Conservation (phyloP, 1,139 yeast genomes). For the Sugiyamaella novakii region DNA sequence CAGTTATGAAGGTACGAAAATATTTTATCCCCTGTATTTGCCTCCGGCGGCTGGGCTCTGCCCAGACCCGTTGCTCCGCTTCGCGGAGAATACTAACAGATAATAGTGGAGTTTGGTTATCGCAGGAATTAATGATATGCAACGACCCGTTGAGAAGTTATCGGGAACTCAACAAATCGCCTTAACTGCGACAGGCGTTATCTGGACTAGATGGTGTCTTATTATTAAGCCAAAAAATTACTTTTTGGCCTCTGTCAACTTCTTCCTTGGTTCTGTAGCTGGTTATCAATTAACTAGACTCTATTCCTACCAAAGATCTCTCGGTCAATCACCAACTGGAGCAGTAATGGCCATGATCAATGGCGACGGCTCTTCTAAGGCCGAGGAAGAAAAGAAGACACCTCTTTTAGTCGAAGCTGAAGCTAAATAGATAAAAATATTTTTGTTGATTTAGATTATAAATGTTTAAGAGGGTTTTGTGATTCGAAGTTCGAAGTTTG, state of each 20-base stretch:
- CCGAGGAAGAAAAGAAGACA: conserved; percentile 5
- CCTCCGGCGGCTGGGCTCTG: not conserved
- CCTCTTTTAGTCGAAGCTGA: conserved; percentile 7
- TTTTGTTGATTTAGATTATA: not conserved
- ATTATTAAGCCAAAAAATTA: conserved; percentile 88
- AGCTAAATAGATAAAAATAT: conserved; percentile 8
- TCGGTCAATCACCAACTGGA: conserved; percentile 55
- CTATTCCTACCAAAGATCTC: conserved; percentile 56
- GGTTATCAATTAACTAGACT: conserved; percentile 80
- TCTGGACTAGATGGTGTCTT: conserved; percentile 99
- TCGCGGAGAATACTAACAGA: conserved; percentile 18
- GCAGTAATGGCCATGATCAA: conserved; percentile 59
- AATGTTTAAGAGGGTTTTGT: too few species aligned
- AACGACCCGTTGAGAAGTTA: conserved; percentile 88
- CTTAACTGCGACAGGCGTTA: conserved; percentile 84
- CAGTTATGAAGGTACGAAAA: conserved; percentile 53
- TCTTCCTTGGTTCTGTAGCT: conserved; percentile 89
- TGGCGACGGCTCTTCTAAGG: conserved; percentile 50
- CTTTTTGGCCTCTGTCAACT: conserved; percentile 88
- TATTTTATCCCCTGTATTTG: too few species aligned
- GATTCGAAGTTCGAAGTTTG: too few species aligned
- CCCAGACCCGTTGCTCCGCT: too few species aligned
- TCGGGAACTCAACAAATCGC: conserved; percentile 94
- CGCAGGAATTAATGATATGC: conserved; percentile 85
- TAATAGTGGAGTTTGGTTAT: conserved; percentile 79